Evolutionary conservation across 148 eudicot genomes (phyloP).

Genomic region (Talinum fruticosum): DNA sequence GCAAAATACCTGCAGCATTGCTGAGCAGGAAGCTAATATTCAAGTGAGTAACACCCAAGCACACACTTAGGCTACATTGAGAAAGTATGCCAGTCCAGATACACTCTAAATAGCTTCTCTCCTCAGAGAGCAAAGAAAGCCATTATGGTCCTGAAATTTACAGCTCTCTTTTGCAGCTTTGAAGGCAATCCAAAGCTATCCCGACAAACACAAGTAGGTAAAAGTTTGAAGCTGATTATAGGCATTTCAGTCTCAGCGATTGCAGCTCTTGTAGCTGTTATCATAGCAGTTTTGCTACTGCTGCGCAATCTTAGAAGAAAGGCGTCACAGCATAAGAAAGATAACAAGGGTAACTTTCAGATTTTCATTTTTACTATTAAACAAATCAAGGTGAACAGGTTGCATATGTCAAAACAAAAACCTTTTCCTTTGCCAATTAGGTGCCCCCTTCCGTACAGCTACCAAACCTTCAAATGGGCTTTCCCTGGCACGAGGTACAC

Average conservation of each 20-base stretch:
- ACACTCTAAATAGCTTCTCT: not conserved
- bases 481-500: slow-evolving; percentile 49
- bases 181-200: slow-evolving; percentile 74
- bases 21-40: slow-evolving; percentile 52
- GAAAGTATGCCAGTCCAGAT: not conserved
- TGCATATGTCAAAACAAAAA: not conserved
- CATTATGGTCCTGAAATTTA: slow-evolving; percentile 9
- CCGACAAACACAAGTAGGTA: slow-evolving; percentile 31
- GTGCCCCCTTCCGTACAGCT: slow-evolving; percentile 39
- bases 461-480: slow-evolving; percentile 45
- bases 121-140: not conserved
- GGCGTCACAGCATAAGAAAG: slow-evolving; percentile 35
- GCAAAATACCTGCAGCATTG: slow-evolving; percentile 68
- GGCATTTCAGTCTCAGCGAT: slow-evolving; percentile 53
- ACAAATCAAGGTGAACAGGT: slow-evolving; percentile 14
- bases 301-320: slow-evolving; percentile 38
- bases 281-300: slow-evolving; percentile 46
- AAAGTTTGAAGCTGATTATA: slow-evolving; percentile 39
- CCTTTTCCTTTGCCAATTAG: slow-evolving; percentile 33
- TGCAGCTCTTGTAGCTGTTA: slow-evolving; percentile 42
- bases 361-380: not conserved
- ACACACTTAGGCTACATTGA: not conserved
- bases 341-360: slow-evolving; percentile 43
- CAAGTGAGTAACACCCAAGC: slow-evolving; percentile 48
- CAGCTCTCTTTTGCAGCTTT: slow-evolving; percentile 45